A percentile compares a stretch with the other conserved stretches of the same genome.
phyloP scores from a whole-genome alignment of 768 basidiomycete species.

The Wakefieldia striispora region DNA sequence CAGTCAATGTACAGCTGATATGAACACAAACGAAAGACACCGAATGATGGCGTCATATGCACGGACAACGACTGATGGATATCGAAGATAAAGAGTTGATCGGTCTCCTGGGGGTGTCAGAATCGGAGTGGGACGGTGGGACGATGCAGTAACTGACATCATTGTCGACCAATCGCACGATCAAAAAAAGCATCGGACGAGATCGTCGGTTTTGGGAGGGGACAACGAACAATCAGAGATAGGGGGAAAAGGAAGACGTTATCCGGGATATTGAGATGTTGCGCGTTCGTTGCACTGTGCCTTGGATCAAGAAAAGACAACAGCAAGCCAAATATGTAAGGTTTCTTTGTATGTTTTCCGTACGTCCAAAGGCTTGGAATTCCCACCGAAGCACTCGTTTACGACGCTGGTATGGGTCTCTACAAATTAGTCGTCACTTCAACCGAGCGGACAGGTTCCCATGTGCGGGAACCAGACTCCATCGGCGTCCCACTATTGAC shows the following conservation, averaged over 20 bases:
- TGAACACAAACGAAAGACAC: constrained; percentile 12
- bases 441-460: constrained; percentile 11
- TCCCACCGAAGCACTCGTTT: constrained; percentile 8
- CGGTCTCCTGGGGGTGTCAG: constrained; percentile 5
- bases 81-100: constrained; percentile 7
- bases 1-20: neutral
- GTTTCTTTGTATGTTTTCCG: constrained; percentile 13
- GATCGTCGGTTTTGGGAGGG: constrained; percentile 6
- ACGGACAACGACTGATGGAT: neutral
- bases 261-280: constrained; percentile 3
- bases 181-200: neutral
- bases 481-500: neutral
- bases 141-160: constrained; percentile 2
- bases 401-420: constrained; percentile 10
- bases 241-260: neutral
- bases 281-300: constrained; percentile 1
- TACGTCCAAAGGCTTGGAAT: neutral
- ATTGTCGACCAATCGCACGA: constrained; percentile 2
- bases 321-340: constrained; percentile 7
- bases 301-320: neutral
- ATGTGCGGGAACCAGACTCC: constrained; percentile 1
- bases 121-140: constrained; percentile 9
- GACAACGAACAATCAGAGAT: constrained; percentile 6
- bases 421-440: constrained; percentile 1
- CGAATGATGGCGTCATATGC: constrained; percentile 14